A percentile compares a stretch with the other conserved stretches of the same genome.
Evolutionary conservation across 2,329 filamentous ascomycete genomes (phyloP).

Genomic region (Saccharata proteae): DNA sequence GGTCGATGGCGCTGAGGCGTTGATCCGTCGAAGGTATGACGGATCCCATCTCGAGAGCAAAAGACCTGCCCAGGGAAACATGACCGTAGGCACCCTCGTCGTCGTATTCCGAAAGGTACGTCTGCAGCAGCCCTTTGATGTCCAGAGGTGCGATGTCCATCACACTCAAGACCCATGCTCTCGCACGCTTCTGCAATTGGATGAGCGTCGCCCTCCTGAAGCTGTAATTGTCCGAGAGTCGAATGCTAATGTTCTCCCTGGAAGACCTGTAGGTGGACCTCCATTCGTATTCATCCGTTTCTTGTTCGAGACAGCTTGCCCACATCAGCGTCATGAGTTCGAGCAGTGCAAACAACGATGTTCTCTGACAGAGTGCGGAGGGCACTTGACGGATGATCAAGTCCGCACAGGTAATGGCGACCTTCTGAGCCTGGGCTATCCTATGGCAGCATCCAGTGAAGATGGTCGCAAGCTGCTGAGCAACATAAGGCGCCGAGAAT

Average conservation of each 20-base stretch:
- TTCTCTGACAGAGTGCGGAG: conserved; percentile 78
- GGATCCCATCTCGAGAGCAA: conserved; percentile 85
- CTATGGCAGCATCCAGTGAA: conserved; percentile 88
- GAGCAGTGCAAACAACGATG: conserved; percentile 81
- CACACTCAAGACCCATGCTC: conserved; percentile 65
- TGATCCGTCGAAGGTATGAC: conserved; percentile 78
- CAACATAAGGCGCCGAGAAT: conserved; percentile 87
- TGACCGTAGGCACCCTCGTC: conserved; percentile 87
- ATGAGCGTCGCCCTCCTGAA: conserved; percentile 72
- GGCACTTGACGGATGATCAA: conserved; percentile 75
- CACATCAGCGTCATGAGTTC: conserved; percentile 92
- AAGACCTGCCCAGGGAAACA: conserved; percentile 82
- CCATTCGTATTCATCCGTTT: conserved; percentile 88
- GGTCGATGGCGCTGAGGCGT: conserved; percentile 67
- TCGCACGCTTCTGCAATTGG: conserved; percentile 63
- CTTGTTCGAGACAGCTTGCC: conserved; percentile 84
- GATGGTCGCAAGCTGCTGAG: conserved; percentile 71
- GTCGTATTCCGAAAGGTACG: conserved; percentile 88
- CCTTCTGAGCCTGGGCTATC: conserved; percentile 80
- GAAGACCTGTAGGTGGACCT: conserved; percentile 67
- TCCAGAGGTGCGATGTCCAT: conserved; percentile 82
- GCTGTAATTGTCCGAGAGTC: conserved; percentile 86
- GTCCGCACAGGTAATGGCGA: conserved; percentile 72
- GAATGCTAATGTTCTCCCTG: conserved; percentile 66
- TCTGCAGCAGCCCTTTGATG: conserved; percentile 85